phyloP scores from a whole-genome alignment of 2,329 filamentous ascomycete species.

The Aureobasidium sp. region DNA sequence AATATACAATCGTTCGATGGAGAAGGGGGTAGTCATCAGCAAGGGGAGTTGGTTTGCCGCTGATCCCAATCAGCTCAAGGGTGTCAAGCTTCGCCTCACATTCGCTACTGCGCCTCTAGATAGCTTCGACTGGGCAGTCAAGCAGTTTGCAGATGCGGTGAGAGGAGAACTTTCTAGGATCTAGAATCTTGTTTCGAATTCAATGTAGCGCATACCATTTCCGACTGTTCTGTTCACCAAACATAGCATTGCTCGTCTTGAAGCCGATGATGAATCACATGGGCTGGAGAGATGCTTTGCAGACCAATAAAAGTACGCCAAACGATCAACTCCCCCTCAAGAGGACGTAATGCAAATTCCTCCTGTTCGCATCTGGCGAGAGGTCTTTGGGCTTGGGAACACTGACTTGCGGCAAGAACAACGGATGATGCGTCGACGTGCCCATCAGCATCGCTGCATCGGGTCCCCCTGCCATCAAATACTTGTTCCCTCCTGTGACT shows the following conservation, averaged over 20 bases:
- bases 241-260: too few species aligned
- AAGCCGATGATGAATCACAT: too few species aligned
- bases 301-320: too few species aligned
- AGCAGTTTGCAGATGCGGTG: constrained; percentile 8
- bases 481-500: neutral
- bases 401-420: neutral
- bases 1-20: constrained; percentile 5
- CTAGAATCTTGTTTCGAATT: neutral
- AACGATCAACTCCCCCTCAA: neutral
- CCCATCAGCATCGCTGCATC: neutral
- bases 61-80: neutral
- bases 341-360: neutral
- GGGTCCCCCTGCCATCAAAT: neutral
- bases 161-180: neutral
- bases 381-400: neutral
- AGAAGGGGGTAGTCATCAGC: constrained; percentile 5
- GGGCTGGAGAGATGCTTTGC: too few species aligned
- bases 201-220: neutral
- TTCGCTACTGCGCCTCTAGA: constrained; percentile 9
- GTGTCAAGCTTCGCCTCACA: constrained; percentile 3
- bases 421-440: neutral
- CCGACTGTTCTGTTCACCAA: neutral
- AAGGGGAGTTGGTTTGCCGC: constrained; percentile 10
- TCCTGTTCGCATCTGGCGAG: neutral
- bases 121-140: constrained; percentile 9